Conservation (phyloP, 768 basidiomycete genomes). For the Russula earlei region DNA sequence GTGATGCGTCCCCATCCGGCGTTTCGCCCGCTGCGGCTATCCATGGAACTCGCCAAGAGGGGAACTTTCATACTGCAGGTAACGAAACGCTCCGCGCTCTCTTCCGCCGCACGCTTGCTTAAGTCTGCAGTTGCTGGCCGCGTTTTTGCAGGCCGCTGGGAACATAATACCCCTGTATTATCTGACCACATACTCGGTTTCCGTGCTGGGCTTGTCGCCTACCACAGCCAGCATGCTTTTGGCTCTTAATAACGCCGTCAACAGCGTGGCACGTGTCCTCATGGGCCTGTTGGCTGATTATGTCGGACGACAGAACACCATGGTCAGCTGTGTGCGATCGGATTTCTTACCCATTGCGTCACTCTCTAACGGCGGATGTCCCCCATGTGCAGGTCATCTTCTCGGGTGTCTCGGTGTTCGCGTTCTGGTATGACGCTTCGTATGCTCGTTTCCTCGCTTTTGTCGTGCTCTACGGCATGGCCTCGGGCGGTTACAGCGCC, state of each 20-base stretch:
- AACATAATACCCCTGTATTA: conserved; percentile 38
- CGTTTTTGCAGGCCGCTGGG: conserved; percentile 37
- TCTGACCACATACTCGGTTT: conserved; percentile 33
- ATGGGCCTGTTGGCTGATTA: conserved; percentile 36
- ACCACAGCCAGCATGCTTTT: conserved; percentile 32
- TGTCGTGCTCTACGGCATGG: conserved; percentile 34
- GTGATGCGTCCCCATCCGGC: conserved; percentile 27
- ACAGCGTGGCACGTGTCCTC: conserved; percentile 32
- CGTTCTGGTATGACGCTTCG: conserved; percentile 34
- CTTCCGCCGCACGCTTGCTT: not conserved
- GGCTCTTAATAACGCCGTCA: conserved; percentile 35
- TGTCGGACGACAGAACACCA: conserved; percentile 37
- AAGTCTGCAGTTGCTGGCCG: conserved; percentile 29
- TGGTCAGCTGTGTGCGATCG: conserved; percentile 30
- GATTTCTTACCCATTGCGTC: not conserved
- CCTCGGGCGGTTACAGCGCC: conserved; percentile 38
- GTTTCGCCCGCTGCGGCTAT: conserved; percentile 24
- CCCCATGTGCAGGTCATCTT: conserved; percentile 28
- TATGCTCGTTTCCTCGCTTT: conserved; percentile 33
- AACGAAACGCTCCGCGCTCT: not conserved
- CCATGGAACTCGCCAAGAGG: conserved; percentile 30
- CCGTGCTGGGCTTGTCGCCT: conserved; percentile 31
- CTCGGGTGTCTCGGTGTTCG: conserved; percentile 32
- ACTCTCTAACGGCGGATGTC: not conserved
- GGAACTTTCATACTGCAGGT: conserved; percentile 37